Evolutionary conservation across 495 filamentous ascomycete genomes (phyloP).

Genomic region (Staphylotrichum tortipilum): DNA sequence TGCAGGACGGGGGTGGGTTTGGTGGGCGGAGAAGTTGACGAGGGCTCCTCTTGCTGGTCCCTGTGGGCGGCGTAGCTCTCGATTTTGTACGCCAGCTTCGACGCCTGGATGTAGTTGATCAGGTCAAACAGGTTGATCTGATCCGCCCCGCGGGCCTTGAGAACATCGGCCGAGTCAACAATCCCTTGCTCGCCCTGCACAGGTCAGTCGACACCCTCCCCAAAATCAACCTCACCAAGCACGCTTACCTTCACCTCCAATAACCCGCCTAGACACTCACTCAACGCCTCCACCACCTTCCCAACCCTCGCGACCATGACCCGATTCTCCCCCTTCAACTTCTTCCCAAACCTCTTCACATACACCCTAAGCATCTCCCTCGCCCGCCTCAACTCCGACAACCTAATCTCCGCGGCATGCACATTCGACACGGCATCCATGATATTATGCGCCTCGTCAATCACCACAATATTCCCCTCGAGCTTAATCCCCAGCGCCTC

Average conservation of each 20-base stretch:
- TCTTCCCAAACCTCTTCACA: conserved; percentile 77
- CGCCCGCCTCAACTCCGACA: conserved; percentile 61
- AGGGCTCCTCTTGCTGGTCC: conserved; percentile 36
- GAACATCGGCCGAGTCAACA: conserved; percentile 52
- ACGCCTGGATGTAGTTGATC: conserved; percentile 77
- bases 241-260: conserved; percentile 29
- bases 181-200: conserved; percentile 48
- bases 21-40: conserved; percentile 6
- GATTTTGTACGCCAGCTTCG: conserved; percentile 88
- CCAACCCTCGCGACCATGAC: conserved; percentile 84
- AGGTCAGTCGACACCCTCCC: background rate
- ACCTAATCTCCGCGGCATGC: conserved; percentile 67
- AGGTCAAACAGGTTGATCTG: conserved; percentile 92
- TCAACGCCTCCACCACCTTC: conserved; percentile 68
- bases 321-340: conserved; percentile 78
- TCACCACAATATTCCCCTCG: conserved; percentile 79
- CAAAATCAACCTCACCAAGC: background rate
- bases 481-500: conserved; percentile 81
- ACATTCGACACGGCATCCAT: conserved; percentile 90
- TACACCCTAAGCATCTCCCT: conserved; percentile 71
- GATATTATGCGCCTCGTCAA: conserved; percentile 96
- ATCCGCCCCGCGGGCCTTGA: conserved; percentile 81
- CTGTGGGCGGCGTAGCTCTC: conserved; percentile 69
- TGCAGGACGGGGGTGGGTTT: conserved; percentile 62
- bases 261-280: conserved; percentile 51